These are phyloP conservation scores for Nepenthes mirabilis DNA, from an alignment of 148 eudicot species.

Conservation along the genomic window DNA sequence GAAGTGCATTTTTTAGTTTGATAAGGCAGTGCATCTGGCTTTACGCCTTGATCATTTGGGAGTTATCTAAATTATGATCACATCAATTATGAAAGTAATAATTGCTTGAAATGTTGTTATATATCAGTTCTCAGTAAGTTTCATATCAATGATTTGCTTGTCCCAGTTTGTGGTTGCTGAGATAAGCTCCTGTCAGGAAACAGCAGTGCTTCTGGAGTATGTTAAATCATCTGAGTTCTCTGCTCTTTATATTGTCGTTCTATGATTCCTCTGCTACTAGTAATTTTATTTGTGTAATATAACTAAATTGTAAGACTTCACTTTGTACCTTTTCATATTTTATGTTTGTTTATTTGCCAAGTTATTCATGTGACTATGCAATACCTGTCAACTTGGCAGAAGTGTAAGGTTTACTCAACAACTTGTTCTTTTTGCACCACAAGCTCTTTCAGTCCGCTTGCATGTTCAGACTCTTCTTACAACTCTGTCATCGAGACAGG, in stretches of 20 bases:
- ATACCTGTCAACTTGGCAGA: constrained; percentile 25
- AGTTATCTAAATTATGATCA: neutral
- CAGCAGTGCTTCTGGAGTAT: constrained; percentile 88
- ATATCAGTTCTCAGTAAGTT: constrained; percentile 5
- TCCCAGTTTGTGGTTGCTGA: constrained; percentile 90
- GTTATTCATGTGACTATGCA: neutral
- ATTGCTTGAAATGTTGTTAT: neutral
- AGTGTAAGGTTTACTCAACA: constrained; percentile 92
- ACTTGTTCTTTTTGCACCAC: constrained; percentile 95
- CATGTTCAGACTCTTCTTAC: constrained; percentile 90
- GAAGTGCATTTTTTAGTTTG: neutral
- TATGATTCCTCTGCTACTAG: constrained; percentile 1
- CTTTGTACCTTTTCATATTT: no score
- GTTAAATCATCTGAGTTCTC: constrained; percentile 14
- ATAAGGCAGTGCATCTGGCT: neutral
- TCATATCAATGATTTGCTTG: constrained; percentile 13
- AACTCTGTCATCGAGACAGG: constrained; percentile 96
- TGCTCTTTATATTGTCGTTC: constrained; percentile 1
- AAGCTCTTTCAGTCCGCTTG: constrained; percentile 85
- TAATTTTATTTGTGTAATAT: neutral
- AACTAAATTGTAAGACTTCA: no score
- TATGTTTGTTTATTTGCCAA: neutral
- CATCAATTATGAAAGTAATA: no score
- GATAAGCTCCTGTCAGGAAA: constrained; percentile 82
- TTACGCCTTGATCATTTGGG: neutral